phyloP scores from a whole-genome alignment of 1,139 yeast genomes.

The Blastobotrys elegans region DNA sequence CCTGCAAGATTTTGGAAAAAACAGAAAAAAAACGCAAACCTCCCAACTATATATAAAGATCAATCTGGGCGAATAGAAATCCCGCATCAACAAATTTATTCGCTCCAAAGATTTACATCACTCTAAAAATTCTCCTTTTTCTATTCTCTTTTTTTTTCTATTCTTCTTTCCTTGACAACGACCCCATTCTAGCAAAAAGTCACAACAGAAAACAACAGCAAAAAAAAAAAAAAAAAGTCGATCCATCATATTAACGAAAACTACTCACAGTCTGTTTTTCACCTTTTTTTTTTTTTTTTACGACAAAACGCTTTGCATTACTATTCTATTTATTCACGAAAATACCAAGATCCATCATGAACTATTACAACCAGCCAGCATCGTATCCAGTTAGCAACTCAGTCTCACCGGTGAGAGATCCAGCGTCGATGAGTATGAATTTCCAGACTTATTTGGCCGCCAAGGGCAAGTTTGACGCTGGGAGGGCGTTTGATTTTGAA shows the following conservation, averaged over 20 bases:
- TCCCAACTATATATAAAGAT: too few relatives aligned
- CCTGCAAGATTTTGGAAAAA: not conserved
- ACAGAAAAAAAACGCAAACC: not conserved
- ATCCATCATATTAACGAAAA: not conserved
- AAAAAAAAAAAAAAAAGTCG: too few relatives aligned
- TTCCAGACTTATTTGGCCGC: not conserved
- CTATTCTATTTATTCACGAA: not conserved
- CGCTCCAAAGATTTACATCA: not conserved
- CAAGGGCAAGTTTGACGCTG: constrained; percentile 44
- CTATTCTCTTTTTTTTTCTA: not conserved
- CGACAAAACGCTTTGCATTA: not conserved
- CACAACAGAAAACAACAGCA: too few relatives aligned
- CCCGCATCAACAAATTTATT: too few relatives aligned
- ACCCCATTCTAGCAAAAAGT: too few relatives aligned
- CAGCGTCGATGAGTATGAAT: not conserved
- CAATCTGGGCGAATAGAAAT: too few relatives aligned
- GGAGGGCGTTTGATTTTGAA: constrained; percentile 58
- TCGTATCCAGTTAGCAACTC: constrained; percentile 5
- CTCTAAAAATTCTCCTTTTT: not conserved
- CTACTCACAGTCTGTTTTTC: constrained; percentile 2
- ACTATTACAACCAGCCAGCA: constrained; percentile 6
- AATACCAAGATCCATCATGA: not conserved
- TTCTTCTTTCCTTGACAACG: not conserved
- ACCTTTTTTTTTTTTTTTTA: not conserved
- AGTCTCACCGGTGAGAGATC: constrained; percentile 8